Evolutionary conservation across 495 filamentous ascomycete genomes (phyloP), one percentile per base, ranked within the genome.

Genomic region (Penicillium pancosmium): DNA sequence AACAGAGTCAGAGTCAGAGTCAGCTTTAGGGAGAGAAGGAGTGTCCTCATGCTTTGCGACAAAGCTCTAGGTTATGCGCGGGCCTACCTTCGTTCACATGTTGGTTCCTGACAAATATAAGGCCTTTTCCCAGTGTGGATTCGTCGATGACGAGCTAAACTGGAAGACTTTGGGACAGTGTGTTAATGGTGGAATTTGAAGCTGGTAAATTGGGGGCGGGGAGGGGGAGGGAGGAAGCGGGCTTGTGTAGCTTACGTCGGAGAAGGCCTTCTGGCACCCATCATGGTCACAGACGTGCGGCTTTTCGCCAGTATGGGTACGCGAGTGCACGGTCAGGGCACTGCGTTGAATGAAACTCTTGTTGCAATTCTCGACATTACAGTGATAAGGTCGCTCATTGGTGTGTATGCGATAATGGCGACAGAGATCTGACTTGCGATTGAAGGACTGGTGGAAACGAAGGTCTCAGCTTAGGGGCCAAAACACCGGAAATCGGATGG

Each of bases 291-390:
- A 96, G 56, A 87, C 81, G 70, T 96, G 91, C 47, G 91, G 91
- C 71, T 96, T 96, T 72, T 95, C 91, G 50, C 91, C 90, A 3
- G 91, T 96, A 66, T 96, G 91, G 21, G 91, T 93, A 52, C 91
- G 85, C 47, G 86, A 89, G 69, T 96, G 91, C 19, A 94, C 91
- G 0, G 90, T 93, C 68, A 95, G 74, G 40, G 91, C 91, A 76
- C 91, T 93, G 59, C 91, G 81, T 65, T 96, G 91, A 67, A 95
- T 94, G 75, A 96, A 96, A 68, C 88, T 90, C 76, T 96, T 95
- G 33, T 86, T 87, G 73, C 91, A 96, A 21, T 83, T 86, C 31
- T 79, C 79, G 13, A 82, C 80, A 25, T 75, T 81, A 73, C 91
- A 94, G 49, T 83, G 78, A 66, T 92, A 94, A 33, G 91, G 91